Conservation (phyloP, 495 filamentous ascomycete species). For the Tuber magnatum region DNA sequence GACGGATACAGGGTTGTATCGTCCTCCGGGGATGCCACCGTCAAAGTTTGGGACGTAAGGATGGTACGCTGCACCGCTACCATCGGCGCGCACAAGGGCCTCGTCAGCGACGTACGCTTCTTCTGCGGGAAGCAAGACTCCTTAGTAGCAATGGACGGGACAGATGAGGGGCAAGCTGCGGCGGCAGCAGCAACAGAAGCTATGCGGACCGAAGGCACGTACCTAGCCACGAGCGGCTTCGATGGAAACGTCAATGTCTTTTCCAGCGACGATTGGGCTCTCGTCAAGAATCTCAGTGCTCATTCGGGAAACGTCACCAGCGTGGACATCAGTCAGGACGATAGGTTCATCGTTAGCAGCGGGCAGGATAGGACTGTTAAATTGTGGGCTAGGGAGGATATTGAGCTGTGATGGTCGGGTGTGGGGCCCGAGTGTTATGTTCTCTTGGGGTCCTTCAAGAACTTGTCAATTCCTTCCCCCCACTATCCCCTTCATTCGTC, state of each 20-base stretch:
- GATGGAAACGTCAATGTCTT: constrained; percentile 94
- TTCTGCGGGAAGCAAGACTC: constrained; percentile 59
- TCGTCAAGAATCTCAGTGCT: constrained; percentile 77
- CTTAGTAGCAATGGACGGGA: background rate
- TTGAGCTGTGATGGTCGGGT: constrained; percentile 38
- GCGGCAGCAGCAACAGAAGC: constrained; percentile 23
- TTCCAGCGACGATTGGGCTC: constrained; percentile 90
- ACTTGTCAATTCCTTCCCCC: background rate
- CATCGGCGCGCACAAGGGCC: constrained; percentile 83
- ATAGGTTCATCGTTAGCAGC: constrained; percentile 83
- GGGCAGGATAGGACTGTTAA: constrained; percentile 94
- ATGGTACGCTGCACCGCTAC: constrained; percentile 74
- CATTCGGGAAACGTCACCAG: constrained; percentile 88
- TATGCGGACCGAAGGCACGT: constrained; percentile 69
- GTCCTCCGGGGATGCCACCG: constrained; percentile 88
- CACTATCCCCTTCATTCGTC: background rate
- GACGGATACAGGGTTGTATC: constrained; percentile 85
- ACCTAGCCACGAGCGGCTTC: constrained; percentile 84
- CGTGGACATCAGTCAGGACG: constrained; percentile 76
- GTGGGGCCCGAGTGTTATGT: background rate
- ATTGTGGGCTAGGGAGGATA: constrained; percentile 85
- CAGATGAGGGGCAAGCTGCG: constrained; percentile 47
- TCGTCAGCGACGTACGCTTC: constrained; percentile 89
- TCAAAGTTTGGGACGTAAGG: constrained; percentile 95
- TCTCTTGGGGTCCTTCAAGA: background rate